Evolutionary conservation across 2,329 filamentous ascomycete genomes (phyloP).

Genomic region (Fonsecaea monophora): DNA sequence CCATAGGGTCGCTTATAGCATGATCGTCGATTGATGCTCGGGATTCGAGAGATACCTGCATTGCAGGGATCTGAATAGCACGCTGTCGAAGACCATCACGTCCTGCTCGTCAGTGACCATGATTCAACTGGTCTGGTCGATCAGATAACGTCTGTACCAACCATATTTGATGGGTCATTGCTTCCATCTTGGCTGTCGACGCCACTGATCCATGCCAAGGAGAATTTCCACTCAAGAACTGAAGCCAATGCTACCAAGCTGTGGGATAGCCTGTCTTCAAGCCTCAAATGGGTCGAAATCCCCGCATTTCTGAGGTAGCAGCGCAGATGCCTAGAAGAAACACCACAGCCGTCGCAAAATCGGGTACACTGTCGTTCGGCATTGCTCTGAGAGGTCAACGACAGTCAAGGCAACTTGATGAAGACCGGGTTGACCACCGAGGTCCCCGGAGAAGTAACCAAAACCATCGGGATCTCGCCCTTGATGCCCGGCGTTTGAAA

Average conservation of each 20-base stretch:
- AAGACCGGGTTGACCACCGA: neutral
- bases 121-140: neutral
- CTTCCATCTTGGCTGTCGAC: constrained; percentile 6
- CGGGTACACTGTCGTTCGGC: neutral
- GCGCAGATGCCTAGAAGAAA: neutral
- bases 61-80: neutral
- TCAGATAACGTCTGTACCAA: neutral
- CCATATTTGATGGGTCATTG: neutral
- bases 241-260: constrained; percentile 10
- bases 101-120: neutral
- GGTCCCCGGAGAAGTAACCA: neutral
- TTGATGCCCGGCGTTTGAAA: neutral
- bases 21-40: neutral
- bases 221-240: constrained; percentile 9
- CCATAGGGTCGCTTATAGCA: neutral
- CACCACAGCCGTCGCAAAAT: neutral
- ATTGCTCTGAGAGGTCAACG: neutral
- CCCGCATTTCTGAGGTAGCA: neutral
- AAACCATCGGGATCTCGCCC: neutral
- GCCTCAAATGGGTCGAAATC: neutral
- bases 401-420: neutral
- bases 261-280: neutral
- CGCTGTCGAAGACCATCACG: neutral
- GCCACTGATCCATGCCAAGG: constrained; percentile 8
- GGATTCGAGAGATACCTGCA: neutral